A percentile compares a stretch with the other conserved stretches of the same genome.
These are phyloP conservation scores for Apium graveolens DNA, from an alignment of 129 eudicot genomes.

Conservation along the genomic window DNA sequence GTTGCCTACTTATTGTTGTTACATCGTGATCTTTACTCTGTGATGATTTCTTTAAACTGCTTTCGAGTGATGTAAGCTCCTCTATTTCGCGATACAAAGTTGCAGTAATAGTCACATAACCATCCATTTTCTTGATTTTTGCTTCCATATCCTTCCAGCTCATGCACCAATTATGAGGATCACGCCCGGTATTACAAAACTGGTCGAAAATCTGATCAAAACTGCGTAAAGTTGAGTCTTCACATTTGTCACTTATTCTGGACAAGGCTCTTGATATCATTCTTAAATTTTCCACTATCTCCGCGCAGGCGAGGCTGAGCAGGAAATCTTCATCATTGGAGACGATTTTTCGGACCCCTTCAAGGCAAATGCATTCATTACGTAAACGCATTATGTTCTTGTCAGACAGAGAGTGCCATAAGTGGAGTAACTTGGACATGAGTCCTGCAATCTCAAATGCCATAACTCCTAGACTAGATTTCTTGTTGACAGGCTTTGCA, in stretches of 20 bases:
- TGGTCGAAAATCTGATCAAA: constrained; percentile 40
- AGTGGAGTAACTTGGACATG: constrained; percentile 62
- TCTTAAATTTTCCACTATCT: constrained; percentile 53
- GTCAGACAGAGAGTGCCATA: constrained; percentile 68
- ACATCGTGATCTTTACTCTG: constrained; percentile 22
- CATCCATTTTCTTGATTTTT: constrained; percentile 48
- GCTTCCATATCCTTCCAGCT: constrained; percentile 54
- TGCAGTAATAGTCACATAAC: constrained; percentile 34
- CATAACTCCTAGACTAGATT: constrained; percentile 56
- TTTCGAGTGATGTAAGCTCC: constrained; percentile 41
- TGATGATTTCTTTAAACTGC: constrained; percentile 27
- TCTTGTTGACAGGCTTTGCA: constrained; percentile 31
- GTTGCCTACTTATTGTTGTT: constrained; percentile 24
- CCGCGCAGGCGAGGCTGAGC: constrained; percentile 69
- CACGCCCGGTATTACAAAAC: constrained; percentile 59
- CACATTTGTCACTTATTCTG: constrained; percentile 42
- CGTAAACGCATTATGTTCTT: constrained; percentile 43
- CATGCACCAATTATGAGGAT: constrained; percentile 39
- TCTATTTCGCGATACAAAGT: constrained; percentile 52
- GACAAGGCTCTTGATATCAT: constrained; percentile 44
- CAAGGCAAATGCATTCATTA: constrained; percentile 44
- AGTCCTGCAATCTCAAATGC: constrained; percentile 75
- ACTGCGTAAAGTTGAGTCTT: constrained; percentile 29
- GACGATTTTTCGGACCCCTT: constrained; percentile 80
- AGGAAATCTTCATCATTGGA: constrained; percentile 67